Conservation (phyloP, 495 filamentous ascomycete species). For the Penicillium taxi region DNA sequence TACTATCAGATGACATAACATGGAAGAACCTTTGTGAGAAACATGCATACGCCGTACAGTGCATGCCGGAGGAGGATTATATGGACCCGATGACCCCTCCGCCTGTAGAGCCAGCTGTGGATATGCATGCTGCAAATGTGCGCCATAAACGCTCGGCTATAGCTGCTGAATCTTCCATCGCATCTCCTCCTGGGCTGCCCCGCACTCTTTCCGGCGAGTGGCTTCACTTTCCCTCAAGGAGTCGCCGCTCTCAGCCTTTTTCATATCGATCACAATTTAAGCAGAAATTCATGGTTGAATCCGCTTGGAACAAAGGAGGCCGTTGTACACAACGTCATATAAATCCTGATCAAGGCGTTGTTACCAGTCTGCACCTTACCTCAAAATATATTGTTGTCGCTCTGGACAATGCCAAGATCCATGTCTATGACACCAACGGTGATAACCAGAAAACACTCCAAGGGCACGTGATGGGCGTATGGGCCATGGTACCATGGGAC, state of each 20-base stretch:
- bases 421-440: conserved; percentile 91
- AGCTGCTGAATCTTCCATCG: conserved; percentile 21
- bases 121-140: conserved; percentile 15
- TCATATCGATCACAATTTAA: conserved; percentile 97
- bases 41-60: conserved; percentile 65
- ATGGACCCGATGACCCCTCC: conserved; percentile 32
- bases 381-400: conserved; percentile 95
- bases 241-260: conserved; percentile 39
- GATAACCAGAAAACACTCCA: conserved; percentile 79
- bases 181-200: conserved; percentile 21
- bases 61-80: conserved; percentile 44
- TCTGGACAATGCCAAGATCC: conserved; percentile 95
- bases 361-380: conserved; percentile 91
- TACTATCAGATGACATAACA: conserved; percentile 90
- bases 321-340: conserved; percentile 71
- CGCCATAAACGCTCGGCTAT: conserved; percentile 22
- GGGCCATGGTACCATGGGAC: conserved; percentile 99
- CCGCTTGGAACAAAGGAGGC: conserved; percentile 89
- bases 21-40: conserved; percentile 97
- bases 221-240: conserved; percentile 24
- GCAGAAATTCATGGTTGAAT: conserved; percentile 92
- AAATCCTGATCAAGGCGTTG: conserved; percentile 90
- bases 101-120: conserved; percentile 13
- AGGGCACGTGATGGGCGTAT: conserved; percentile 97
- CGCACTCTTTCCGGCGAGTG: conserved; percentile 33